Evolutionary conservation across 345 rosid genomes (phyloP), one percentile per base, ranked within the genome.

Genomic region (Gossypium anomalum): DNA sequence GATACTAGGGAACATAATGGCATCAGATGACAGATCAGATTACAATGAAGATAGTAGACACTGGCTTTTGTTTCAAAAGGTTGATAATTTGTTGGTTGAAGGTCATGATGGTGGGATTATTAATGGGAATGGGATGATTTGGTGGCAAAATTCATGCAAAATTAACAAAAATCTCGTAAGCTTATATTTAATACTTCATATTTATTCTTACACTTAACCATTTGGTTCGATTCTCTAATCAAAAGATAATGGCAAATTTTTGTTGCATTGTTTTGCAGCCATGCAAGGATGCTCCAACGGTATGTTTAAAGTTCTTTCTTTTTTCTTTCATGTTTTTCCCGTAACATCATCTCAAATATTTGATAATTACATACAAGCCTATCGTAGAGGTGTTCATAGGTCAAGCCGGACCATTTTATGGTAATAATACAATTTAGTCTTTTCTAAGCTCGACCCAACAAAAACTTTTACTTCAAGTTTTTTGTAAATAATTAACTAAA

Each of bases 101-200:
- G 98, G 97, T 0, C 41, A 34, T 53, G 11, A 20, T 14, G 96
- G 89, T 12, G 88, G 92, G 51, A 81, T 73, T 41, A 81, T 93
- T 1, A 82, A 93, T 67, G 98, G 98, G 10, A 89, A 92, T 48
- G 98, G 98, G 23, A 82, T 86, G 16, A 82, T 89, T 5, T 93
- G 98, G 97, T 93, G 98, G 98, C 62, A 90, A 78, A 88, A 87
- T 73, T 93, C 98, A 7, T 93, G 98, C 91, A 93, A 93, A 87
- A 47, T 88, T 76, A 70, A 90, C 59, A 83, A 90, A 83, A 14
- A 78, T 71, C 87, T 85, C 53, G 98, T 90, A 84, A 76, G 77
- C 55, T 25, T 41, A n/a, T 8, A 53, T 17, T n/a, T 53, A 34
- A 4, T 64, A 7, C 12, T 75, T 60, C 47, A 69, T n/a, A 59